A percentile compares a stretch with the other conserved stretches of the same genome.
Conservation (phyloP, 2,329 filamentous ascomycete genomes). For the Colletotrichum phormii region DNA sequence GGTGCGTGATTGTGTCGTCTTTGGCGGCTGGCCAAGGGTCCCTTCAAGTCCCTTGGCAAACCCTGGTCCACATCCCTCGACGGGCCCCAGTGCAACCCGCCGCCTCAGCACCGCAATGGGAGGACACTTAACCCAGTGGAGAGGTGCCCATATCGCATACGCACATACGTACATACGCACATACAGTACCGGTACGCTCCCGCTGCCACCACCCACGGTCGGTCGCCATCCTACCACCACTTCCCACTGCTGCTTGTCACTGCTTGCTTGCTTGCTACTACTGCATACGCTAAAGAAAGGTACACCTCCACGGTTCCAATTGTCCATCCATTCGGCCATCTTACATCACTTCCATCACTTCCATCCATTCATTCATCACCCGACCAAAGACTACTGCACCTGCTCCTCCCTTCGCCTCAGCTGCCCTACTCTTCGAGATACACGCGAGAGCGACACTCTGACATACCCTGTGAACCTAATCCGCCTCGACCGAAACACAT, state of each 20-base stretch:
- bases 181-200: not conserved
- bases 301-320: not conserved
- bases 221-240: not conserved
- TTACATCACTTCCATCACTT: not conserved
- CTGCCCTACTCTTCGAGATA: not conserved
- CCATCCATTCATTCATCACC: slow-evolving; percentile 19
- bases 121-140: not conserved
- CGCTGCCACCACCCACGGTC: slow-evolving; percentile 1
- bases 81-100: not conserved
- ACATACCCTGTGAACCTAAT: slow-evolving; percentile 11
- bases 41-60: not conserved
- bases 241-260: slow-evolving; percentile 7
- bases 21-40: not conserved
- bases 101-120: not conserved
- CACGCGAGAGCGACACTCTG: slow-evolving; percentile 12
- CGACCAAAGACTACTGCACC: not conserved
- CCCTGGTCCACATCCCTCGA: not conserved
- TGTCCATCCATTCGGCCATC: not conserved
- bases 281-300: slow-evolving; percentile 8
- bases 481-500: not conserved
- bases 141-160: not conserved
- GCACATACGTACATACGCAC: too few relatives aligned
- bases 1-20: not conserved
- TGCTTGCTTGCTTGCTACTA: slow-evolving; percentile 1
- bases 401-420: slow-evolving; percentile 1